Base-by-base conservation (phyloP, 768 basidiomycete species). In the Lentinula aciculospora region DNA sequence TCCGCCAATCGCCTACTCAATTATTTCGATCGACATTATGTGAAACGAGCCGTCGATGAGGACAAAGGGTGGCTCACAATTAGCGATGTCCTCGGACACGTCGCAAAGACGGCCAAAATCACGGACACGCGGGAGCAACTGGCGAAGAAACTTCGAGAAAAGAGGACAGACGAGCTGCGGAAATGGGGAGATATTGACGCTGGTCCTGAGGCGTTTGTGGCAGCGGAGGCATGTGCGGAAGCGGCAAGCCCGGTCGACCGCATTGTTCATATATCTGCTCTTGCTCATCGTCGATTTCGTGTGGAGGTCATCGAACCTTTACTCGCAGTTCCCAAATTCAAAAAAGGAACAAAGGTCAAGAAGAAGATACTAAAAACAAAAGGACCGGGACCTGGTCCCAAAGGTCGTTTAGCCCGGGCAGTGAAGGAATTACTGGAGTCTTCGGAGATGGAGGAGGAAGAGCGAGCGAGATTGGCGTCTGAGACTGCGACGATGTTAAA, bases 11-110 rank as follows among this genome's bases (percentile, higher is more conserved):
- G 89, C 63, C 81, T 91, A 31, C 77, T 90, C 63, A 89, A 83
- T 73, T 91, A 91, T 62, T 75, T 84, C 47, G 84, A 83, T 65
- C 72, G 82, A 36, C 82, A 84, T 63, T 81, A 80, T 66, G 85
- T 91, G 61, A 86, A 86, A 66, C 84, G 88, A 39, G 85, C 48
- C 45, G 75, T 86, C 15, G 88, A 91, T 68, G 88, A 91, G 69
- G 89, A 89, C 70, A 81, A 76, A 61, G 88, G 89, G 40, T 91
- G 89, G 89, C 75, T 90, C 40, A 80, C 84, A 29, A 72, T 89
- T 42, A 75, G 74, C 53, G 88, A 89, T 66, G 77, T 86, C 15
- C 69, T 89, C 60, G 80, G 85, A 64, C 79, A 80, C 25, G 79
- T 84, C 54, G 79, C 82, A 50, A 81, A 78, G 63, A 76, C 76